phyloP scores from a whole-genome alignment of 2,329 filamentous ascomycete genomes.

The Didymella pinodella region DNA sequence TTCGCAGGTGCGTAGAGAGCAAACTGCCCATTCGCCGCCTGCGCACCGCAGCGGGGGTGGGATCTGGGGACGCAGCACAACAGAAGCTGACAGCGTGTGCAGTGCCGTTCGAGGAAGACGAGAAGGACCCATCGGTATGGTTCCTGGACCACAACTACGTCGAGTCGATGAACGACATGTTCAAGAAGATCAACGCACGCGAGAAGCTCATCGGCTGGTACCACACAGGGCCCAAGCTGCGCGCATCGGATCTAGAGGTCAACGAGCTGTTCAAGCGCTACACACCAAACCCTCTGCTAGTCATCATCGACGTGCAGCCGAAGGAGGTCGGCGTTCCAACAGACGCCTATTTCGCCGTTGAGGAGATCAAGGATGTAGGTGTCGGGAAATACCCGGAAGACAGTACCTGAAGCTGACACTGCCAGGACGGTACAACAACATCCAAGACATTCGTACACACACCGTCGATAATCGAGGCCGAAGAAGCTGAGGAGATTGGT shows the following conservation, averaged over 20 bases:
- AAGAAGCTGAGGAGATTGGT: conserved; percentile 98
- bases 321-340: conserved; percentile 98
- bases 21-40: conserved; percentile 27
- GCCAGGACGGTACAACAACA: conserved; percentile 92
- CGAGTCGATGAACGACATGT: conserved; percentile 99
- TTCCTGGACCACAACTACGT: conserved; percentile 99
- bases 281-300: conserved; percentile 92
- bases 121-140: conserved; percentile 98
- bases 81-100: conserved; percentile 35
- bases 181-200: conserved; percentile 99
- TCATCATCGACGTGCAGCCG: conserved; percentile 98
- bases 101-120: conserved; percentile 99
- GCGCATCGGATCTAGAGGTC: conserved; percentile 96
- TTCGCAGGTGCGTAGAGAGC: conserved; percentile 77
- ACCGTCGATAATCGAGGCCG: conserved; percentile 96
- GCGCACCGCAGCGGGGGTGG: conserved; percentile 12
- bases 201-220: conserved; percentile 99
- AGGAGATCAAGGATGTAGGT: conserved; percentile 98
- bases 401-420: conserved; percentile 1
- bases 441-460: conserved; percentile 98
- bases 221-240: conserved; percentile 95
- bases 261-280: conserved; percentile 99
- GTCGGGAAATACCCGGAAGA: not conserved
- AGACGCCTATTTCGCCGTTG: conserved; percentile 98
- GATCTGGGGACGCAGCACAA: not conserved